A percentile compares a stretch with the other conserved stretches of the same genome.
These are phyloP conservation scores for Musa balbisiana DNA, from an alignment of 202 grass and related monocot species.

Conservation along the genomic window DNA sequence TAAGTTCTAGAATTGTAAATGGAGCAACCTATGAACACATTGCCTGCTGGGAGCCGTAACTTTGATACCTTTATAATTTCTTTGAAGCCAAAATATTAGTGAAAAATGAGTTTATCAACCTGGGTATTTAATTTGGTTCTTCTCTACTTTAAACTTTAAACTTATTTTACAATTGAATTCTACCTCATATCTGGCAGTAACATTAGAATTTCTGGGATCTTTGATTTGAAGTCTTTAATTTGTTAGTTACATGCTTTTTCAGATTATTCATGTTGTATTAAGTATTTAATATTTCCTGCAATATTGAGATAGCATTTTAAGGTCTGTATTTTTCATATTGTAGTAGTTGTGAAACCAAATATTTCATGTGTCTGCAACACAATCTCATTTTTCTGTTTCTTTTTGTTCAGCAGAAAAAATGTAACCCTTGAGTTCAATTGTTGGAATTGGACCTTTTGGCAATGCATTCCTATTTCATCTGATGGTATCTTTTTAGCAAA, in stretches of 20 bases:
- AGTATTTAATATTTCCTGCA: neutral
- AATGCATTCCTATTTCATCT: too few relatives aligned
- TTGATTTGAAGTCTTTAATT: neutral
- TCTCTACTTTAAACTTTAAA: neutral
- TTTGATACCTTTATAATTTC: neutral
- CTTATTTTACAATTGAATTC: neutral
- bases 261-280: neutral
- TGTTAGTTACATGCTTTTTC: neutral
- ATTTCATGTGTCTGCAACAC: neutral
- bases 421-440: neutral
- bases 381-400: neutral
- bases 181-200: neutral
- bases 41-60: neutral
- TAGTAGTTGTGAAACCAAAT: neutral
- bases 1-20: neutral
- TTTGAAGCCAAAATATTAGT: neutral
- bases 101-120: neutral
- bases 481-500: too few relatives aligned
- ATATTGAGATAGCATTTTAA: neutral
- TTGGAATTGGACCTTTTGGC: neutral
- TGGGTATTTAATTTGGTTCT: neutral
- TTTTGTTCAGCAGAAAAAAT: neutral
- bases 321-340: neutral
- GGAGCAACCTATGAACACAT: neutral
- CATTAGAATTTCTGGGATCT: neutral